Base-by-base conservation (phyloP, 805 yeast species). In the Candida dajiaensis region DNA sequence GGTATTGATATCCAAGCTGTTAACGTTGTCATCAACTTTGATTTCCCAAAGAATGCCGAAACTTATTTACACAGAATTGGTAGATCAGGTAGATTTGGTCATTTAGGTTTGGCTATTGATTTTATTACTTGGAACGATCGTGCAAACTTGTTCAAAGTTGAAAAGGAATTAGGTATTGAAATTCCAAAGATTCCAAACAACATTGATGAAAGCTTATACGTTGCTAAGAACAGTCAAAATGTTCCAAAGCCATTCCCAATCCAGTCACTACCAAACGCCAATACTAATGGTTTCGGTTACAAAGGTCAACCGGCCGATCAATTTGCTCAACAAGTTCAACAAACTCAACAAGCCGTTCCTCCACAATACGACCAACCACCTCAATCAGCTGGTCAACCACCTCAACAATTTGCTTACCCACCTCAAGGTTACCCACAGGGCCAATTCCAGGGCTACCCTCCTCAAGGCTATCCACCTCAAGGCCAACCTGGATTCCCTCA, bases 1-100 rank as follows among this genome's bases (percentile, higher is more conserved):
- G 98, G 99, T 78, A 94, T 94, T 61, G 99, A 94, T 76, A 92
- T 94, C 59, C 98, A 94, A 70, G 98, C 98, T 7, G 99, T 94
- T 54, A 94, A 94, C 64, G 98, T 94, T 41, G 99, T 94, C 42
- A 87, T 94, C 61, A 94, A 94, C 72, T 94, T 94, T 66, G 99
- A 94, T 68, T 94, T 94, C 84, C 99, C 99, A 51, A 92, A 92
- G 68, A 89, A 85, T 45, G 97, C 98, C 8, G 99, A 94, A 68
- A 94, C 98, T 37, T 94, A 94, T 66, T 77, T 94, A 58, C 99
- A 94, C 72, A 86, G 98, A 77, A 94, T 92, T 58, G 98, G 98
- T 77, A 89, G 99, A 75, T 89, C 97, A 8, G 98, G 99, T 57
- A 87, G 99, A 76, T 94, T 88, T 62, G 99, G 99, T 55, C 99